These are phyloP conservation scores for Botrytis byssoidea DNA, from an alignment of 2,329 filamentous ascomycete genomes.

Conservation along the genomic window DNA sequence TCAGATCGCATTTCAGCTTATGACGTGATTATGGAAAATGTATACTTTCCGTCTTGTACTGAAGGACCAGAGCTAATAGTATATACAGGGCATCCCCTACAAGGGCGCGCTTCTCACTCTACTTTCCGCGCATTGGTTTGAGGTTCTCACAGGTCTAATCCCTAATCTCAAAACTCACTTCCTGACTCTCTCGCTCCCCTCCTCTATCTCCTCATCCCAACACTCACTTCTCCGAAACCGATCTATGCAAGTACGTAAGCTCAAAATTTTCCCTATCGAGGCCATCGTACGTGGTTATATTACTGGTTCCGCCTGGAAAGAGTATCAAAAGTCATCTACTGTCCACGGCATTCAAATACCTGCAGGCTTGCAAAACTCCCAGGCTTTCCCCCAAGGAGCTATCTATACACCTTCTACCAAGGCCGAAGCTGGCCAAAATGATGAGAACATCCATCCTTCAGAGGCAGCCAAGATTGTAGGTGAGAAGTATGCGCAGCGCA, in stretches of 20 bases:
- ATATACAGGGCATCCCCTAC: conserved; percentile 59
- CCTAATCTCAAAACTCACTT: conserved; percentile 63
- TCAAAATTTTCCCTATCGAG: conserved; percentile 65
- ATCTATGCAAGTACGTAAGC: conserved; percentile 64
- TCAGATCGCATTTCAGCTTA: conserved; percentile 93
- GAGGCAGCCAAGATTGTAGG: conserved; percentile 51
- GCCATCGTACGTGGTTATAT: conserved; percentile 73
- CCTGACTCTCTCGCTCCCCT: conserved; percentile 56
- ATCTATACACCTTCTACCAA: conserved; percentile 70
- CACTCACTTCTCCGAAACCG: conserved; percentile 49
- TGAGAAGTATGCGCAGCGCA: conserved; percentile 54
- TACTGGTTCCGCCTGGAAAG: conserved; percentile 69
- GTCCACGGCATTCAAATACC: conserved; percentile 63
- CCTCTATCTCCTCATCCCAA: conserved; percentile 45
- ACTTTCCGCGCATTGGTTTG: conserved; percentile 68
- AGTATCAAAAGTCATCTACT: conserved; percentile 62
- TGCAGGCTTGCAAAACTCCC: conserved; percentile 57
- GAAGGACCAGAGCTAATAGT: conserved; percentile 31
- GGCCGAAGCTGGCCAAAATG: conserved; percentile 63
- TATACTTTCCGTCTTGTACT: conserved; percentile 47
- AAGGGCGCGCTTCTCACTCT: conserved; percentile 68
- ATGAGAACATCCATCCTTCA: conserved; percentile 67
- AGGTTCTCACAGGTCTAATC: conserved; percentile 54
- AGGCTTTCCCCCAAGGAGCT: conserved; percentile 57
- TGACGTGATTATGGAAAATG: conserved; percentile 85